Conservation (phyloP, 179 eudicot species). For the Nepenthes alata region DNA sequence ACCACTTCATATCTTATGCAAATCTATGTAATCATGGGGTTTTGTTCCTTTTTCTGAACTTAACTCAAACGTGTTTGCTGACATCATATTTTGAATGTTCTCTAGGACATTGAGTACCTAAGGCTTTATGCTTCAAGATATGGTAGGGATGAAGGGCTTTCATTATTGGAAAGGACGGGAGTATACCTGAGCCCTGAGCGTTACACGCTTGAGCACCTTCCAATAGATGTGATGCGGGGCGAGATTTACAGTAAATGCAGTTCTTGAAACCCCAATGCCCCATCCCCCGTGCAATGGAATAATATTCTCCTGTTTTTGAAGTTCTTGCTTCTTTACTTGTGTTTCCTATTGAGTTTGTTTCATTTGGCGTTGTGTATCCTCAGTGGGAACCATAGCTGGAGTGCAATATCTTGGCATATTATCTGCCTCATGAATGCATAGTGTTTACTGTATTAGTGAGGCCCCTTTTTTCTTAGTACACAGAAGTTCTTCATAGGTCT, state of each 20-base stretch:
- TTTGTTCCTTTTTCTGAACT: not conserved
- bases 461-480: no score
- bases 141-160: slow-evolving; percentile 70
- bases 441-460: no score
- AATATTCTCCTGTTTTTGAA: no score
- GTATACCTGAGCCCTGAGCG: slow-evolving; percentile 76
- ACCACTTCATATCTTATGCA: no score
- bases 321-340: no score
- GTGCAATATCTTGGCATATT: no score
- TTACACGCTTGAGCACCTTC: slow-evolving; percentile 77
- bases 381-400: no score
- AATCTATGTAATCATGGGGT: not conserved
- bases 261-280: not conserved
- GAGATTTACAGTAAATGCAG: slow-evolving; percentile 76
- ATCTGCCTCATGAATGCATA: no score
- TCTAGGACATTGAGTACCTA: slow-evolving; percentile 85
- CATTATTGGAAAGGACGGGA: slow-evolving; percentile 70
- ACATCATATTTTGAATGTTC: not conserved
- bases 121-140: slow-evolving; percentile 71
- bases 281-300: no score
- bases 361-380: no score
- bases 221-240: slow-evolving; percentile 84
- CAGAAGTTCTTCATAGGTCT: no score
- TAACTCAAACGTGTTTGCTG: not conserved
- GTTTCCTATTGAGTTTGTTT: no score